Evolutionary conservation across 306 rosid genomes (phyloP).

Genomic region (Dryas drummondii): DNA sequence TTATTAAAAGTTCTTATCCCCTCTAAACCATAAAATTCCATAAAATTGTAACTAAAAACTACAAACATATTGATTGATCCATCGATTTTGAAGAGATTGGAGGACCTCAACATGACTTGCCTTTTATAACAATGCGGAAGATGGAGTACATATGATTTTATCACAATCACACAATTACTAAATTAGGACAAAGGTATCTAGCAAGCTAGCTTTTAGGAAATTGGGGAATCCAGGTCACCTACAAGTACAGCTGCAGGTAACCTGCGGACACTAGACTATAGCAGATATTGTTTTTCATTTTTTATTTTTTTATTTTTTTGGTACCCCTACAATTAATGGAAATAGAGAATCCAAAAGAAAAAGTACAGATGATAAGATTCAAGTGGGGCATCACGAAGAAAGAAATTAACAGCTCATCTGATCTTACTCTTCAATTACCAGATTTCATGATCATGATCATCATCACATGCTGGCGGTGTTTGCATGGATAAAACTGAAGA

Average conservation of each 20-base stretch:
- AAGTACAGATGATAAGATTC: not conserved
- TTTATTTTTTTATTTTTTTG: no score
- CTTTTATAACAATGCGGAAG: not conserved
- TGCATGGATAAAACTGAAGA: conserved; percentile 81
- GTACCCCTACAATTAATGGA: not conserved
- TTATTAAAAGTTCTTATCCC: no score
- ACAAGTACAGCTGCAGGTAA: no score
- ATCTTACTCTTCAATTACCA: not conserved
- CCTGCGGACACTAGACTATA: no score
- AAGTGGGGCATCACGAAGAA: not conserved
- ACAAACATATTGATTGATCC: not conserved
- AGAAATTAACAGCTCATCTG: no score
- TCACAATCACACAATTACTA: not conserved
- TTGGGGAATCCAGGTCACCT: not conserved
- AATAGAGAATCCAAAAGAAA: not conserved
- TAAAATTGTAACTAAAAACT: not conserved
- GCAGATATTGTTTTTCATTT: no score
- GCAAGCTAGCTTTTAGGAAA: not conserved
- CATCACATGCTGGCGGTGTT: conserved; percentile 52
- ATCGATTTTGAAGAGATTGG: not conserved
- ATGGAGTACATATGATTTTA: not conserved
- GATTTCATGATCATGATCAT: not conserved
- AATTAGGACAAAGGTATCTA: not conserved
- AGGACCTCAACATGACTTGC: not conserved
- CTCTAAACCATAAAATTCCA: not conserved